phyloP scores from a whole-genome alignment of 352 stramenopile genomes.

The Elongisporangium anandrum region DNA sequence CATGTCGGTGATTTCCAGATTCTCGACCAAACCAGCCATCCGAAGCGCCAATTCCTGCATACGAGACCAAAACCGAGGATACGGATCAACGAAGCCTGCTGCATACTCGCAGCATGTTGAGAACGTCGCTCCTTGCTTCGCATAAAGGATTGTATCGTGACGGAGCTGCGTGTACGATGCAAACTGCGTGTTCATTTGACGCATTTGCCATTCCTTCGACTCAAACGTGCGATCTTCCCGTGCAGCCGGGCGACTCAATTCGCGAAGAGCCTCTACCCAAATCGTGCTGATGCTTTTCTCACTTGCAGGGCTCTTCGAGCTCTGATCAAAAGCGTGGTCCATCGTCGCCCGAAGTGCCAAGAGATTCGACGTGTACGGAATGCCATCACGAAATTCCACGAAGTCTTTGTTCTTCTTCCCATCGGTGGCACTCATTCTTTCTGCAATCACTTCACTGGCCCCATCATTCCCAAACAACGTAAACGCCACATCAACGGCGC shows the following conservation, averaged over 20 bases:
- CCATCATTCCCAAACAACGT: conserved; percentile 15
- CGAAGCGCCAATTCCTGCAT: conserved; percentile 6
- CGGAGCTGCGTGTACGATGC: conserved; percentile 17
- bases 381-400: conserved; percentile 6
- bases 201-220: conserved; percentile 8
- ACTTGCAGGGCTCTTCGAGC: neutral
- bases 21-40: conserved; percentile 8
- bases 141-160: conserved; percentile 19
- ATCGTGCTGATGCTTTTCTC: conserved; percentile 7
- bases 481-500: conserved; percentile 18
- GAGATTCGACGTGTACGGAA: conserved; percentile 15
- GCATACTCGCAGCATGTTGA: conserved; percentile 12
- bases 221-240: conserved; percentile 7
- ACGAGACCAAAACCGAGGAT: conserved; percentile 12
- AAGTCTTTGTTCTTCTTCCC: conserved; percentile 3
- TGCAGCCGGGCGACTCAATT: conserved; percentile 8
- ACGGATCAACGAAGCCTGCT: conserved; percentile 16
- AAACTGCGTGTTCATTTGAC: conserved; percentile 19
- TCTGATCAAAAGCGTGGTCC: conserved; percentile 10
- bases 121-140: conserved; percentile 13
- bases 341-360: conserved; percentile 12
- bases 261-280: conserved; percentile 15
- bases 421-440: conserved; percentile 8
- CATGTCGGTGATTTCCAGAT: neutral
- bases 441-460: conserved; percentile 6